Base-by-base conservation (phyloP, 1,139 yeast species). In the Candida sanyaensis region DNA sequence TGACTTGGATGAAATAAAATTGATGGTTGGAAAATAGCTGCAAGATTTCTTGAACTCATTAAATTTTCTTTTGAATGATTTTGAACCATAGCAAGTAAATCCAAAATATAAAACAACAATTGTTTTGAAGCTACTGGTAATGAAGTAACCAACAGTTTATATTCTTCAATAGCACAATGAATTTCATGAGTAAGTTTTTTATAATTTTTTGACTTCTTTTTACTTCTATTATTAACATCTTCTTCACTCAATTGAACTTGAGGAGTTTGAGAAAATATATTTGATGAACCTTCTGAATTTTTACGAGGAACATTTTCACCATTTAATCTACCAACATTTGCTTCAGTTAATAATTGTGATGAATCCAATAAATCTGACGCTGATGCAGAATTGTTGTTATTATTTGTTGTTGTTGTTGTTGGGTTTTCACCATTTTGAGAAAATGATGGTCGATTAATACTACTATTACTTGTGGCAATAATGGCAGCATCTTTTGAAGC, bases 11-110 rank as follows among this genome's bases (percentile, higher is more conserved):
- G 98, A 2, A 96, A 88, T 43, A 95, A 73, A 13, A 95, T 83
- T 21, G 96, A 88, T 2, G 99, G 99, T 68, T 93, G 99, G 70
- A 95, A 93, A 51, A 93, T 89, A 2, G 98, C 97, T 0, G 98
- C 96, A 55, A 93, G 73, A 62, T 95, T 93, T 57, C 93, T 81
- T 2, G 96, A 89, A 2, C 97, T 85, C 99, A 93, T 93, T 56
- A 90, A 75, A 63, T 92, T 93, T 50, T 81, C 82, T 42, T 80
- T 82, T 8, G 93, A 77, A 59, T 88, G 86, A 52, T 88, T 83
- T 45, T 92, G 89, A 55, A 93, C 96, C 73, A 91, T 81, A 9
- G 96, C 88, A 50, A 93, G 73, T 56, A 95, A 73, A 66, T 93
- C 99, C 56, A 93, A 71, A 27, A 95, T 81, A 68, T 95, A 93